Evolutionary conservation across 371 early-diverging fungal species (phyloP), one percentile per base, ranked within the genome.

Genomic region (Mortierella sp.): DNA sequence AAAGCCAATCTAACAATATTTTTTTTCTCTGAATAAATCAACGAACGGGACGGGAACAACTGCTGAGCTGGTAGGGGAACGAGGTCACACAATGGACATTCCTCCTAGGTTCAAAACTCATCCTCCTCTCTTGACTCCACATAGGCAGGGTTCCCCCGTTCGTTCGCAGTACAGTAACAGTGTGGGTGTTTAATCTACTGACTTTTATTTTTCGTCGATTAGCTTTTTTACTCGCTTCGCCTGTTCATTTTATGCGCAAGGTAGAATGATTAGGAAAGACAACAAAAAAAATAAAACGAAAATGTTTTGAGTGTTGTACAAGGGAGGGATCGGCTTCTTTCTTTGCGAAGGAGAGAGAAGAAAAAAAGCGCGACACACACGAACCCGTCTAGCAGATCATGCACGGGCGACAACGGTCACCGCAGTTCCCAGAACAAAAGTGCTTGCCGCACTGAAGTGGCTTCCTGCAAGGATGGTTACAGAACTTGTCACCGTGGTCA

Each of bases 401-500:
- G 70, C 84, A 83, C 4, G 77, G 75, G 27, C 43, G 58, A 58
- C 84, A 83, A 1, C 35, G 27, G 46, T 56, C 80, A 24, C 80
- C 48, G 41, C 84, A 84, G 32, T 58, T 75, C 21, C 54, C 54
- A 5, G 41, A 32, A 38, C 84, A 84, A 8, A 14, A 7, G 27
- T 84, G 84, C 1, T 65, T 72, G 3, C 81, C 84, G 41, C 84
- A 84, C 3, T 63, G 11, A 24, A 84, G 81, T 21, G 24, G 24
- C 27, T 70, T 72, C 21, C 71, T 76, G 38, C 84, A 84, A 3
- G 75, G 51, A 18, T 77, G 75, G 29, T 54, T 70, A 58, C 84
- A 84, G 16, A 29, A 55, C 80, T 75, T 80, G 2, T 77, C 77
- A 10, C 58, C 58, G 21, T 84, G 84, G 11, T 77, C 75, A 2